Base-by-base conservation (phyloP, 192 early-diverging fungal species). In the Entrophospora sp. region DNA sequence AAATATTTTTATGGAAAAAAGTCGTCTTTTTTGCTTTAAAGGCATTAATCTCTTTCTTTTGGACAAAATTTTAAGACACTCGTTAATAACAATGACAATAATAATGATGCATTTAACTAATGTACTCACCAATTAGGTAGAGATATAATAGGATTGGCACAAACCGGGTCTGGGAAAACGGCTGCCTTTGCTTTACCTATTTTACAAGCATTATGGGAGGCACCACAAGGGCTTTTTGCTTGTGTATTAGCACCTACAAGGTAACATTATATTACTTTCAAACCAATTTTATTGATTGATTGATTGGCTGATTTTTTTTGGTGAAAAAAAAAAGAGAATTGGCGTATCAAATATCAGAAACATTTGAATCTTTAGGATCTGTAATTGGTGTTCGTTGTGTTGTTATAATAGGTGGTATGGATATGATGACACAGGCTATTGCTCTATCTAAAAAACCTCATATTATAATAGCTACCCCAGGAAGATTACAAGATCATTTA, bases 61-160 rank as follows among this genome's bases (percentile, higher is more conserved):
- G 7, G 45, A 48, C 20, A 48, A 18, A 48, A 14, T 9, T 40
- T 18, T 18, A 48, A 18, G 5, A 18, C 13, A 5, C 20, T 48
- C 45, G 5, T 18, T 7, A 18, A 48, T 48, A n/a, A 18, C 9
- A 18, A 5, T 48, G 5, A 18, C 45, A 20, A 30, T 5, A 56
- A 56, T 6, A 56, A 9, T 5, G 5, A 27, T 27, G 28, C 7
- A 18, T 30, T 22, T 34, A 20, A 14, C 7, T 32, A 30, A 56
- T 27, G 13, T 48, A 18, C 18, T 7, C 5, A 5, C 7, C 20
- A 9, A 20, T 43, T 25, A 61, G 59, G 90, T 9, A 81, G 87
- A 35, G 95, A 98, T 70, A 89, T 98, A 66, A 98, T 98, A 67
- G 96, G 94, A 24, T 84, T 98, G n/a, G 96, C 96, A 9, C 96